These are phyloP conservation scores for Aphanomyces cochlioides DNA, from an alignment of 352 stramenopile genomes.

Conservation along the genomic window DNA sequence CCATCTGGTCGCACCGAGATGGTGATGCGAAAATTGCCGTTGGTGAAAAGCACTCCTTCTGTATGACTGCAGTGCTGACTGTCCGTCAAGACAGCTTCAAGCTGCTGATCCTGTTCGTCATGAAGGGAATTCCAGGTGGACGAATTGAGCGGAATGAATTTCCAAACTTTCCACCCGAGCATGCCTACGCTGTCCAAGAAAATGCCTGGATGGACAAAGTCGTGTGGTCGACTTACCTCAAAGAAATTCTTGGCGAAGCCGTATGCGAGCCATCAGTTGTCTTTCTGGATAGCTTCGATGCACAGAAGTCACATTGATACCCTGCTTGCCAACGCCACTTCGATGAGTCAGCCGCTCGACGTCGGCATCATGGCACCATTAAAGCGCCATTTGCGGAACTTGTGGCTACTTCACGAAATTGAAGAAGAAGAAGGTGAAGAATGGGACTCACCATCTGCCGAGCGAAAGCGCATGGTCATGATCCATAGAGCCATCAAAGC, in stretches of 20 bases:
- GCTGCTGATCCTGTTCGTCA: slow-evolving; percentile 33
- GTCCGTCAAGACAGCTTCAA: slow-evolving; percentile 32
- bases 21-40: slow-evolving; percentile 16
- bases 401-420: slow-evolving; percentile 23
- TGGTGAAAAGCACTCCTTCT: slow-evolving; percentile 28
- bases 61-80: slow-evolving; percentile 30
- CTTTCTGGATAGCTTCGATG: slow-evolving; percentile 33
- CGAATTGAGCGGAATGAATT: slow-evolving; percentile 31
- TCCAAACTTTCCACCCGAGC: slow-evolving; percentile 19
- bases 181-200: slow-evolving; percentile 32
- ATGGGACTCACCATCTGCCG: background rate
- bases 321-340: slow-evolving; percentile 29
- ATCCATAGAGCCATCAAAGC: slow-evolving; percentile 25
- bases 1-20: slow-evolving; percentile 23
- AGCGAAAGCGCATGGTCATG: slow-evolving; percentile 2
- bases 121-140: slow-evolving; percentile 24
- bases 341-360: slow-evolving; percentile 30
- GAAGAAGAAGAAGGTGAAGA: background rate
- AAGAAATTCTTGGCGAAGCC: slow-evolving; percentile 2
- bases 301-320: slow-evolving; percentile 20
- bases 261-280: slow-evolving; percentile 30
- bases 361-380: slow-evolving; percentile 28
- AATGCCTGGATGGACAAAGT: slow-evolving; percentile 34
- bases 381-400: slow-evolving; percentile 29
- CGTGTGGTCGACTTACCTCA: slow-evolving; percentile 27